Conservation (phyloP, 352 stramenopile species). For the Phytophthora sansomeana region DNA sequence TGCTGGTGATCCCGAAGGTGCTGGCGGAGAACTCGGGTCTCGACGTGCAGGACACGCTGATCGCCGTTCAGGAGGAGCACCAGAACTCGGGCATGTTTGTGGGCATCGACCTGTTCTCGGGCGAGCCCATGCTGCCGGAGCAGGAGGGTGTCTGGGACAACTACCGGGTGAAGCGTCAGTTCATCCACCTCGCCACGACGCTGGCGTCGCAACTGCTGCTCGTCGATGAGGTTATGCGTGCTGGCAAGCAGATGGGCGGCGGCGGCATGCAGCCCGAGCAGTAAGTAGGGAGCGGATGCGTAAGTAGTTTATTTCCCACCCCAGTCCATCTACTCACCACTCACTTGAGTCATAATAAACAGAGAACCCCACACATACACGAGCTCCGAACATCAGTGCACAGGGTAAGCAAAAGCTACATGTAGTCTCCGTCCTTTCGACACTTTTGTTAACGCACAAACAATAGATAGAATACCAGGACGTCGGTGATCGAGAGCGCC, state of each 20-base stretch:
- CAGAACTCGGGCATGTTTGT: constrained; percentile 91
- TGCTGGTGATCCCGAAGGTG: constrained; percentile 98
- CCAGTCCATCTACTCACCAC: constrained; percentile 31
- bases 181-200: constrained; percentile 98
- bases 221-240: constrained; percentile 99
- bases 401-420: constrained; percentile 2
- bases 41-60: constrained; percentile 95
- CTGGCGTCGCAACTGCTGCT: constrained; percentile 98
- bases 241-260: constrained; percentile 97
- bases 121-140: constrained; percentile 96
- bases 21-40: constrained; percentile 92
- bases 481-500: constrained; percentile 68
- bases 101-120: constrained; percentile 96
- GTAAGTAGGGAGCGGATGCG: constrained; percentile 52
- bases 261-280: constrained; percentile 68
- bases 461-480: constrained; percentile 87
- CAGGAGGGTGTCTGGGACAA: constrained; percentile 99
- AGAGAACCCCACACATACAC: constrained; percentile 21
- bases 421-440: constrained; percentile 5
- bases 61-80: constrained; percentile 97
- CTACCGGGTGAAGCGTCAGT: constrained; percentile 99
- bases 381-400: not conserved
- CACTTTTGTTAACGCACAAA: constrained; percentile 60
- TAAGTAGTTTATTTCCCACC: constrained; percentile 52
- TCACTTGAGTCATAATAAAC: constrained; percentile 41